phyloP scores from a whole-genome alignment of 495 filamentous ascomycete species.

The Astrothelium subdiscretum region DNA sequence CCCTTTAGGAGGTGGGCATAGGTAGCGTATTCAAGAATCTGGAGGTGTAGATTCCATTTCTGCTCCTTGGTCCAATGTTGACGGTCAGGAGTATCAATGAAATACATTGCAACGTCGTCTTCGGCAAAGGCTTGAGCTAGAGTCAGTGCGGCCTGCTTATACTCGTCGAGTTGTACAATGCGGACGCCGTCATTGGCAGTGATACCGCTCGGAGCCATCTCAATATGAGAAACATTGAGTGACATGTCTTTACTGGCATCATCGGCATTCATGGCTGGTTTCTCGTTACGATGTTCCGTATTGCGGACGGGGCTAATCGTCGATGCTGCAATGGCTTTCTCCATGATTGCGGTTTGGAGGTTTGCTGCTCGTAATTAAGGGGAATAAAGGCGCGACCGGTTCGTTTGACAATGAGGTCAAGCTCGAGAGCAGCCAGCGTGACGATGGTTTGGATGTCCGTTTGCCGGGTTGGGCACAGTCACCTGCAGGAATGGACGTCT shows the following conservation, averaged over 20 bases:
- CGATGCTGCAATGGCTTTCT: slow-evolving; percentile 22
- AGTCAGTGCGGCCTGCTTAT: slow-evolving; percentile 51
- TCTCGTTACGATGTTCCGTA: background rate
- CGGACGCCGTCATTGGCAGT: slow-evolving; percentile 36
- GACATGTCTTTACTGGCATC: background rate
- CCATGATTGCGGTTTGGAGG: slow-evolving; percentile 25
- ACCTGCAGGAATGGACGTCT: background rate
- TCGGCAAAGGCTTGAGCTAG: slow-evolving; percentile 71
- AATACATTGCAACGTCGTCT: slow-evolving; percentile 60
- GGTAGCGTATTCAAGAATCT: slow-evolving; percentile 61
- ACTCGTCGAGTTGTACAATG: slow-evolving; percentile 46
- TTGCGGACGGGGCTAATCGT: slow-evolving; percentile 25
- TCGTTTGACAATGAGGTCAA: background rate
- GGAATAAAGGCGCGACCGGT: slow-evolving; percentile 17
- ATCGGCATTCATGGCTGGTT: slow-evolving; percentile 11
- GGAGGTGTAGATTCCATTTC: slow-evolving; percentile 62
- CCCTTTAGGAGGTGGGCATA: slow-evolving; percentile 61
- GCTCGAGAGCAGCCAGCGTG: slow-evolving; percentile 2
- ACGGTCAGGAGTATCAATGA: slow-evolving; percentile 54
- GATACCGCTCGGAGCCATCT: slow-evolving; percentile 15
- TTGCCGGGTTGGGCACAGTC: background rate
- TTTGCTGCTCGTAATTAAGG: background rate
- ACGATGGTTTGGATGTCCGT: background rate
- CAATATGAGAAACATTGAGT: slow-evolving; percentile 7
- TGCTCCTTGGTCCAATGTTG: slow-evolving; percentile 45